Evolutionary conservation across 1,284 basidiomycete genomes (phyloP).

Genomic region (Trichosporon faecale): DNA sequence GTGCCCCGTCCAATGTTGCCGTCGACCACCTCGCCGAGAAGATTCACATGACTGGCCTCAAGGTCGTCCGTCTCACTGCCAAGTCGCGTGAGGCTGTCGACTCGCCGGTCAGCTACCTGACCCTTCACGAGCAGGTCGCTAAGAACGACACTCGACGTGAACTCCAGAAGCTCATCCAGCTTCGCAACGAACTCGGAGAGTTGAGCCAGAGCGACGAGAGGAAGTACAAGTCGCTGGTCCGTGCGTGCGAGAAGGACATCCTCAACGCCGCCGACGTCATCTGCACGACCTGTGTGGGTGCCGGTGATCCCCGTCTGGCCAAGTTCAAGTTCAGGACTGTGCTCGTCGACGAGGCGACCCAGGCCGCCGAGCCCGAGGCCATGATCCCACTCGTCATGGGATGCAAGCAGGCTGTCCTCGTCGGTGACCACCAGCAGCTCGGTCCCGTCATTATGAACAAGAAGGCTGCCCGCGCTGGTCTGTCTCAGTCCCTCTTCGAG

Average conservation of each 20-base stretch:
- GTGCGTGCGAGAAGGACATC: slow-evolving; percentile 97
- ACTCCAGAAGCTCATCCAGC: slow-evolving; percentile 92
- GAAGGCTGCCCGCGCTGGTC: slow-evolving; percentile 94
- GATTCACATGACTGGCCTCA: slow-evolving; percentile 93
- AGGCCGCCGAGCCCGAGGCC: slow-evolving; percentile 97
- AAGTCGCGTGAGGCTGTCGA: slow-evolving; percentile 97
- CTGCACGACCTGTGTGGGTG: slow-evolving; percentile 97
- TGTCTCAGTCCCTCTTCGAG: slow-evolving; percentile 97
- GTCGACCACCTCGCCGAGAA: slow-evolving; percentile 99
- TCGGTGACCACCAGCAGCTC: slow-evolving; percentile 96
- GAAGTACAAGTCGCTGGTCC: slow-evolving; percentile 93
- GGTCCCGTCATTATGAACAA: slow-evolving; percentile 99
- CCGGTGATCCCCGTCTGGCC: slow-evolving; percentile 89
- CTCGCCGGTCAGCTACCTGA: slow-evolving; percentile 87
- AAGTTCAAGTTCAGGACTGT: slow-evolving; percentile 98
- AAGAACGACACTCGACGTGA: slow-evolving; percentile 93
- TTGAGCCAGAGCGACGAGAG: slow-evolving; percentile 93
- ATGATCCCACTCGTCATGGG: slow-evolving; percentile 99
- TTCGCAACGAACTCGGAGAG: slow-evolving; percentile 97
- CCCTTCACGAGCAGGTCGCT: slow-evolving; percentile 94
- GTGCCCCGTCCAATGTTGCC: slow-evolving; percentile 98
- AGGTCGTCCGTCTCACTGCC: slow-evolving; percentile 94
- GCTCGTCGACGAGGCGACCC: slow-evolving; percentile 97
- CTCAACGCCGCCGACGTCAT: slow-evolving; percentile 93
- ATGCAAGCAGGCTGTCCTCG: slow-evolving; percentile 97